phyloP scores from a whole-genome alignment of 169 alveolate genomes.

The Plasmodium relictum region DNA sequence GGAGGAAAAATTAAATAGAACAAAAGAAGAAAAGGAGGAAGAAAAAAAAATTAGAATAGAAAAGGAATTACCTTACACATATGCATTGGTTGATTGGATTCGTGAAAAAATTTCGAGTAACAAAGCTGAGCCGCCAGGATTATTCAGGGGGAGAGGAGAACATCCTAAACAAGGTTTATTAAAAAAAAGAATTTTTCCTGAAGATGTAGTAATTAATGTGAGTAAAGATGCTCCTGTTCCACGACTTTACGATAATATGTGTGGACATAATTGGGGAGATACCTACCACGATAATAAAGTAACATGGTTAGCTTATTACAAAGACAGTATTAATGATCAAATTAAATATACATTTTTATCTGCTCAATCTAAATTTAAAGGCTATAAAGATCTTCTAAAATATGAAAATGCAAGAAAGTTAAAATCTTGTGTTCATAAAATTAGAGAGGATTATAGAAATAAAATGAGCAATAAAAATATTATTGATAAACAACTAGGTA shows the following conservation, averaged over 20 bases:
- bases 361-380: slow-evolving; percentile 97
- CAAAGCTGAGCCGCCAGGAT: slow-evolving; percentile 98
- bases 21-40: slow-evolving; percentile 90
- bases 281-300: slow-evolving; percentile 96
- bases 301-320: slow-evolving; percentile 97
- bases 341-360: slow-evolving; percentile 95
- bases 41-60: slow-evolving; percentile 87
- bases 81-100: slow-evolving; percentile 88
- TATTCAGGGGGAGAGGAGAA: slow-evolving; percentile 99
- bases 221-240: slow-evolving; percentile 98
- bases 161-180: slow-evolving; percentile 98
- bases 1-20: slow-evolving; percentile 88
- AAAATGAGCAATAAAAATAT: slow-evolving; percentile 89
- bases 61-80: slow-evolving; percentile 86
- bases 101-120: slow-evolving; percentile 95
- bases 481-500: slow-evolving; percentile 95
- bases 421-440: slow-evolving; percentile 89
- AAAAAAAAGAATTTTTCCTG: slow-evolving; percentile 93
- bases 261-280: slow-evolving; percentile 98
- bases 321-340: slow-evolving; percentile 94
- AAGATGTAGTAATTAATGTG: slow-evolving; percentile 94
- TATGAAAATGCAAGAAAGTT: slow-evolving; percentile 97
- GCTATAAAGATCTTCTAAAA: slow-evolving; percentile 95
- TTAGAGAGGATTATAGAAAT: slow-evolving; percentile 92
- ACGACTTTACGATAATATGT: slow-evolving; percentile 90